Conservation (phyloP, 139 green algal species). For the Ostreobium quekettii region DNA sequence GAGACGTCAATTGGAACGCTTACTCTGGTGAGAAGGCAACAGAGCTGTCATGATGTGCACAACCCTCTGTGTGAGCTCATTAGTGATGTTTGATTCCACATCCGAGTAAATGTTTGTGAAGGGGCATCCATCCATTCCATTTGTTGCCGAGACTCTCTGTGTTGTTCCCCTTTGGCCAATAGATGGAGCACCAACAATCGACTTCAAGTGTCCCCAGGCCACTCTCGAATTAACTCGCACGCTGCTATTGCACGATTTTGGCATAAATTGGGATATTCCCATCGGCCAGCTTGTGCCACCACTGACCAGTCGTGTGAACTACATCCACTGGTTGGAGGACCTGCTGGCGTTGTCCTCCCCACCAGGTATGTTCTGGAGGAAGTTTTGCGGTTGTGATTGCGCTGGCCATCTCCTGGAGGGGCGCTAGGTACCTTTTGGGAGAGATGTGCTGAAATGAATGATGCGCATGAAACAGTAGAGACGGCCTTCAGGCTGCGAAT, state of each 20-base stretch:
- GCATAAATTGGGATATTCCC: slow-evolving; percentile 54
- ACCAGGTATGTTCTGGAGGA: slow-evolving; percentile 17
- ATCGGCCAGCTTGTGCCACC: slow-evolving; percentile 74
- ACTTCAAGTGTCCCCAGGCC: neutral
- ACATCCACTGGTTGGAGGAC: slow-evolving; percentile 88
- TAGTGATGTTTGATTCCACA: neutral
- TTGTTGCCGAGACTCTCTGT: too few species aligned
- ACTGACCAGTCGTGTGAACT: slow-evolving; percentile 79
- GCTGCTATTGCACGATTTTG: neutral
- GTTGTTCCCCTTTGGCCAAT: too few species aligned
- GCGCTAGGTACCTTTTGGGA: too few species aligned
- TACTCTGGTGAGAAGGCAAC: neutral
- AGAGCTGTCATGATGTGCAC: neutral
- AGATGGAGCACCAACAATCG: neutral
- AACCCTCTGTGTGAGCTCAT: neutral
- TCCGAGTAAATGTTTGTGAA: neutral
- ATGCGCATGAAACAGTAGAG: too few species aligned
- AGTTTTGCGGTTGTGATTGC: too few species aligned
- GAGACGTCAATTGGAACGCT: too few species aligned
- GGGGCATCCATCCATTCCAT: too few species aligned
- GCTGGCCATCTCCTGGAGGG: too few species aligned
- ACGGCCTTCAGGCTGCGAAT: too few species aligned
- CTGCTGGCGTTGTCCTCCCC: slow-evolving; percentile 64
- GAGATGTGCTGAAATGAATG: too few species aligned
- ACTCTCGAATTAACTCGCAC: neutral